A percentile compares a stretch with the other conserved stretches of the same genome.
These are phyloP conservation scores for Colletotrichum navitas DNA, from an alignment of 2,329 filamentous ascomycete genomes.

Conservation along the genomic window DNA sequence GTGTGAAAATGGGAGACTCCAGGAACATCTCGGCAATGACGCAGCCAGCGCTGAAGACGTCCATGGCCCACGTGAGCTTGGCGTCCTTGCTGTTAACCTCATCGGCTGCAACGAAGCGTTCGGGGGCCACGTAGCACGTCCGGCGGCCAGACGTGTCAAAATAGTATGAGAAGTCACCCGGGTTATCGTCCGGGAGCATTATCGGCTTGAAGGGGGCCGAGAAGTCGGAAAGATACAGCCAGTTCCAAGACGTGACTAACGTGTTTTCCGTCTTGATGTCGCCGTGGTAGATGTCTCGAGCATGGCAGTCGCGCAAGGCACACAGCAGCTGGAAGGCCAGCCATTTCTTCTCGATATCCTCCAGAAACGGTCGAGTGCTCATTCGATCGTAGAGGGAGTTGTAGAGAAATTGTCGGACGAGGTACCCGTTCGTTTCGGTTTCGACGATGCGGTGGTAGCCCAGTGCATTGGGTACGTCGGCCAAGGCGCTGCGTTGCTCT, in stretches of 20 bases:
- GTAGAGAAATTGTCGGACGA: slow-evolving; percentile 95
- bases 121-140: slow-evolving; percentile 95
- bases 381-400: slow-evolving; percentile 97
- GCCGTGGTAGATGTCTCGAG: slow-evolving; percentile 90
- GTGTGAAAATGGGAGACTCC: slow-evolving; percentile 95
- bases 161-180: slow-evolving; percentile 96
- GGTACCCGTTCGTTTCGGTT: slow-evolving; percentile 89
- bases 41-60: slow-evolving; percentile 96
- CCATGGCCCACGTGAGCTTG: slow-evolving; percentile 91
- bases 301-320: slow-evolving; percentile 91
- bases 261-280: slow-evolving; percentile 99
- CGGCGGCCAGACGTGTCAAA: slow-evolving; percentile 93
- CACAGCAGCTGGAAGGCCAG: slow-evolving; percentile 95
- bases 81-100: slow-evolving; percentile 72
- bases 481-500: slow-evolving; percentile 85
- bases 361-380: slow-evolving; percentile 94
- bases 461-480: slow-evolving; percentile 90
- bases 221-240: slow-evolving; percentile 98
- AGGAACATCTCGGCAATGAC: slow-evolving; percentile 97
- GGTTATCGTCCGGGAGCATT: slow-evolving; percentile 94
- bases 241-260: slow-evolving; percentile 98
- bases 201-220: slow-evolving; percentile 96
- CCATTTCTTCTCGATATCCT: slow-evolving; percentile 99
- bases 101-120: slow-evolving; percentile 84
- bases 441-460: slow-evolving; percentile 92